phyloP scores from a whole-genome alignment of 768 basidiomycete genomes.

The Strobilomyces confusus region DNA sequence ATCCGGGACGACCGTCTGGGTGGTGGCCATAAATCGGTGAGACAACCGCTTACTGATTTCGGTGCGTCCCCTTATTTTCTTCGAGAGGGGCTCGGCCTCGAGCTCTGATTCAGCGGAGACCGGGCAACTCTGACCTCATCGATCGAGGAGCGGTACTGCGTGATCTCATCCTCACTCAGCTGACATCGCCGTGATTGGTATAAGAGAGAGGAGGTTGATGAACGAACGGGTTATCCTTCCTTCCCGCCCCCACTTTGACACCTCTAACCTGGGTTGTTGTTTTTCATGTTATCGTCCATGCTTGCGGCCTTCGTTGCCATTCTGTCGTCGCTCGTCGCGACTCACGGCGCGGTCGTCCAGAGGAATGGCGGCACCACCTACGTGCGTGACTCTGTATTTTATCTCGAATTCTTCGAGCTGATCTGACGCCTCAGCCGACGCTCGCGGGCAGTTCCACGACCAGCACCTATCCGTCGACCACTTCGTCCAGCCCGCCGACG shows the following conservation, averaged over 20 bases:
- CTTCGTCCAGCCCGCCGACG: neutral
- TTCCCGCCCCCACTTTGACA: no score
- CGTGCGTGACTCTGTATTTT: conserved; percentile 7
- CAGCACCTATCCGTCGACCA: neutral
- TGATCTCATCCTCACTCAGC: neutral
- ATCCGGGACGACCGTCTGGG: no score
- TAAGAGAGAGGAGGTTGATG: conserved; percentile 1
- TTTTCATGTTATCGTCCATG: conserved; percentile 9
- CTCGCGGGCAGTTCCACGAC: neutral
- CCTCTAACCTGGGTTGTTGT: no score
- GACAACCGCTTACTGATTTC: no score
- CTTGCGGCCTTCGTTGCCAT: neutral
- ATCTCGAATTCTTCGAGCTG: fast-evolving
- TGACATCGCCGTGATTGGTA: conserved; percentile 8
- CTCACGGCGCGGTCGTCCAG: conserved; percentile 15
- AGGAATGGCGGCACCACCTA: conserved; percentile 9
- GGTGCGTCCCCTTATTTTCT: neutral
- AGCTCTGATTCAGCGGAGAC: neutral
- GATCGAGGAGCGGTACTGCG: neutral
- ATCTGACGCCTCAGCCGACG: conserved; percentile 3
- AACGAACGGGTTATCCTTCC: no score
- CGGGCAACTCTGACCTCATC: neutral
- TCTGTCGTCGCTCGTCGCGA: conserved; percentile 12
- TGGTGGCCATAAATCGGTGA: no score
- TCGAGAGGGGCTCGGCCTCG: conserved; percentile 3